Evolutionary conservation across 2,329 filamentous ascomycete genomes (phyloP).

Genomic region (Immersiporthe knoxdaviesiana): DNA sequence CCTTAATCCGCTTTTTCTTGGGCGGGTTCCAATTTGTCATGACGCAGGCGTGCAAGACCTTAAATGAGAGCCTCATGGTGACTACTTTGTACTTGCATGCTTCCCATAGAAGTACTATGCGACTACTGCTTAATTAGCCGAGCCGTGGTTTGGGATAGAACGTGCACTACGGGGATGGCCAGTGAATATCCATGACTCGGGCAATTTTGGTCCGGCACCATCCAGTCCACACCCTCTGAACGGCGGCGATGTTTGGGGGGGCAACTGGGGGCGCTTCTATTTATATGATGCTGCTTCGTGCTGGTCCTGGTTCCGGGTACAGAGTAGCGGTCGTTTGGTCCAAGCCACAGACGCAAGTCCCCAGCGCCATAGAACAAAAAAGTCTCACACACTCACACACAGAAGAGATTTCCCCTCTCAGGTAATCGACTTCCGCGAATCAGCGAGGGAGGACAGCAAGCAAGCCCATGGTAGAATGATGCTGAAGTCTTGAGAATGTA

Average conservation of each 20-base stretch:
- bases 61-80: background rate
- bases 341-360: background rate
- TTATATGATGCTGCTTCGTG: slow-evolving; percentile 16
- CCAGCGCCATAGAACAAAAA: background rate
- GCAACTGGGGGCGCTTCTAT: no score
- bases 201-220: slow-evolving; percentile 22
- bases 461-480: background rate
- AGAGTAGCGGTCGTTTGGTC: background rate
- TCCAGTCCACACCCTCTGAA: slow-evolving; percentile 10
- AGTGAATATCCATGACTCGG: slow-evolving; percentile 22
- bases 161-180: slow-evolving; percentile 5
- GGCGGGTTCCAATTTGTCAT: background rate
- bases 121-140: slow-evolving; percentile 2
- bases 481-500: background rate
- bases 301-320: slow-evolving; percentile 8
- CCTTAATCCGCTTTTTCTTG: background rate
- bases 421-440: background rate
- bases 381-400: background rate
- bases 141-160: slow-evolving; percentile 3
- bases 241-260: slow-evolving; percentile 5
- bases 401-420: background rate
- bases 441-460: background rate
- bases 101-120: background rate
- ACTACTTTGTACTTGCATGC: background rate
- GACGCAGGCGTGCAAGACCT: background rate